Percentiles rank a stretch among this genome's conserved stretches.
phyloP scores from a whole-genome alignment of 768 basidiomycete species.

The Kwoniella europaea region DNA sequence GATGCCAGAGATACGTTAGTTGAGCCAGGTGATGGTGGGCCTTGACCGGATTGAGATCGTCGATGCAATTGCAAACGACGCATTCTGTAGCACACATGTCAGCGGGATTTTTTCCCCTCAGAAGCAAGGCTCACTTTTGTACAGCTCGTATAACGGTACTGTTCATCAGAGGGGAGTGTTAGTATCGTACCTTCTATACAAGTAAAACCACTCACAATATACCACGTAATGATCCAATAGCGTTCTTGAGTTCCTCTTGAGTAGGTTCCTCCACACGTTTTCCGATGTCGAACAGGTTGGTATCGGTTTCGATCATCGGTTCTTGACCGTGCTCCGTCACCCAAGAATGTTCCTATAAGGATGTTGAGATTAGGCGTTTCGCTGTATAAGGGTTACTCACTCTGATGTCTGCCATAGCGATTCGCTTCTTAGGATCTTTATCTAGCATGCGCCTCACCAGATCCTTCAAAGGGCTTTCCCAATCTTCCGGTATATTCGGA shows the following conservation, averaged over 20 bases:
- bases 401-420: constrained; percentile 46
- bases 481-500: constrained; percentile 48
- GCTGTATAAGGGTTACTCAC: constrained; percentile 33
- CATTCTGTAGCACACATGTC: constrained; percentile 19
- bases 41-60: constrained; percentile 29
- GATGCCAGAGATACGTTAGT: constrained; percentile 29
- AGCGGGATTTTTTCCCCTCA: not conserved
- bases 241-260: constrained; percentile 53
- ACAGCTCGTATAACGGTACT: constrained; percentile 57
- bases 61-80: constrained; percentile 36
- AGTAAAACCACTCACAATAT: constrained; percentile 51
- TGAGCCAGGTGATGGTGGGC: constrained; percentile 26
- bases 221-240: constrained; percentile 47
- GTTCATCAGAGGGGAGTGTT: too few relatives aligned
- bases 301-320: constrained; percentile 51
- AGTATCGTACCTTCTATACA: not conserved
- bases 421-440: constrained; percentile 47
- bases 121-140: constrained; percentile 42
- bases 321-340: constrained; percentile 48
- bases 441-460: constrained; percentile 27
- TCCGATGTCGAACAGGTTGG: constrained; percentile 51
- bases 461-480: constrained; percentile 33
- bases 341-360: constrained; percentile 51
- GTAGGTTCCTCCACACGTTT: constrained; percentile 57
- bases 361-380: not conserved